phyloP scores from a whole-genome alignment of 1,284 basidiomycete genomes.

The Rhizopogon hawkerae region DNA sequence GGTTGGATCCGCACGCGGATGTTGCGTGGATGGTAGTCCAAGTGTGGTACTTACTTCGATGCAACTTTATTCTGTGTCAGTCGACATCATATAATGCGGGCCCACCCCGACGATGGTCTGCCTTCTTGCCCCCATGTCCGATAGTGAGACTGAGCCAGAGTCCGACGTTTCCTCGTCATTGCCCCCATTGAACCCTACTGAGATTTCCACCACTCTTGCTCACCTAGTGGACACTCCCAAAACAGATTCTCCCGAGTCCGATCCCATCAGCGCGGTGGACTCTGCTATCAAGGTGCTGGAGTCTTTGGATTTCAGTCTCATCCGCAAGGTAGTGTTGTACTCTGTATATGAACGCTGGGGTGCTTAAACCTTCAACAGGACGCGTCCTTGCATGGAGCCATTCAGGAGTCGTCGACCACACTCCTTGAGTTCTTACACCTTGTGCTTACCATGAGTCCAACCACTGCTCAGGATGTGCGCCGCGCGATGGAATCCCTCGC shows the following conservation, averaged over 20 bases:
- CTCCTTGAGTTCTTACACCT: conserved; percentile 31
- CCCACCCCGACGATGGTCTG: not conserved
- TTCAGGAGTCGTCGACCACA: conserved; percentile 29
- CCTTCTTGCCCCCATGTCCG: conserved; percentile 17
- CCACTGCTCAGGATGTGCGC: conserved; percentile 2
- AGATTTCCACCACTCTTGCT: conserved; percentile 15
- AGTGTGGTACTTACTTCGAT: not conserved
- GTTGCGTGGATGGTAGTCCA: not conserved
- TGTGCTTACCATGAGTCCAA: conserved; percentile 13
- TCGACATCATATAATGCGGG: not conserved
- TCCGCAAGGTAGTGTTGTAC: conserved; percentile 21
- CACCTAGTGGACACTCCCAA: conserved; percentile 8
- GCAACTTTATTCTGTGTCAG: not conserved
- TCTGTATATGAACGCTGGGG: not conserved
- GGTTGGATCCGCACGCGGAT: not conserved
- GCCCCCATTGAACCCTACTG: conserved; percentile 11
- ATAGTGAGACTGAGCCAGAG: conserved; percentile 38
- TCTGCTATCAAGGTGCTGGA: conserved; percentile 21
- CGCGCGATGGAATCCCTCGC: conserved; percentile 17
- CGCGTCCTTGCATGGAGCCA: conserved; percentile 22
- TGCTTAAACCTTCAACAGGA: conserved; percentile 24
- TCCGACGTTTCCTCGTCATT: conserved; percentile 17
- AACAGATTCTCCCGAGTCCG: not conserved
- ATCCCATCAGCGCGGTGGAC: conserved; percentile 12
- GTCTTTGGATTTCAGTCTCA: conserved; percentile 23